These are phyloP conservation scores for Crucibulum laeve DNA, from an alignment of 768 basidiomycete species.

Conservation along the genomic window DNA sequence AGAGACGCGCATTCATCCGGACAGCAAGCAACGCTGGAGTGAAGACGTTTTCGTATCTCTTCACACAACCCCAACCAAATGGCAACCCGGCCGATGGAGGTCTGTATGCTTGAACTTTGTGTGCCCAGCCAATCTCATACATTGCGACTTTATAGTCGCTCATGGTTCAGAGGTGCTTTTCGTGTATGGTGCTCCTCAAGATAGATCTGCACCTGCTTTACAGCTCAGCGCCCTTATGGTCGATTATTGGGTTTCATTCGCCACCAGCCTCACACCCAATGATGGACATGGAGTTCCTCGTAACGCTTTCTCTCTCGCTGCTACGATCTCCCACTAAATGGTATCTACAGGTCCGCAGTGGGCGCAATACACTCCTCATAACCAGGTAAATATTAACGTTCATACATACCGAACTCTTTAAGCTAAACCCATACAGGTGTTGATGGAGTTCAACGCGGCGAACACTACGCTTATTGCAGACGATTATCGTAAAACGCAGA, in stretches of 20 bases:
- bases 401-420: too few species aligned
- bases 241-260: slow-evolving; percentile 41
- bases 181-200: slow-evolving; percentile 26
- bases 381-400: slow-evolving; percentile 15
- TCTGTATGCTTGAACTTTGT: slow-evolving; percentile 8
- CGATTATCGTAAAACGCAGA: slow-evolving; percentile 28
- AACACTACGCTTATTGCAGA: slow-evolving; percentile 31
- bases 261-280: slow-evolving; percentile 32
- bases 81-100: slow-evolving; percentile 23
- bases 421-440: slow-evolving; percentile 13
- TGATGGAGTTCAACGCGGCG: slow-evolving; percentile 30
- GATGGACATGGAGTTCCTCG: slow-evolving; percentile 26
- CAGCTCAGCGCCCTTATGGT: slow-evolving; percentile 29
- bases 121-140: background rate
- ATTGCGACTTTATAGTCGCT: slow-evolving; percentile 14
- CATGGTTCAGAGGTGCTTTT: slow-evolving; percentile 29
- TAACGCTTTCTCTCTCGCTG: slow-evolving; percentile 11
- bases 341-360: slow-evolving; percentile 19
- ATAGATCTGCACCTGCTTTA: slow-evolving; percentile 15
- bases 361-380: slow-evolving; percentile 21
- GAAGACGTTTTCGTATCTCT: slow-evolving; percentile 36
- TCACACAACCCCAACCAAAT: slow-evolving; percentile 31
- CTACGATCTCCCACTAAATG: background rate
- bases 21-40: slow-evolving; percentile 32
- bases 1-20: slow-evolving; percentile 32